These are phyloP conservation scores for Aspergillus pseudonomiae DNA, from an alignment of 2,329 filamentous ascomycete species.

Conservation along the genomic window DNA sequence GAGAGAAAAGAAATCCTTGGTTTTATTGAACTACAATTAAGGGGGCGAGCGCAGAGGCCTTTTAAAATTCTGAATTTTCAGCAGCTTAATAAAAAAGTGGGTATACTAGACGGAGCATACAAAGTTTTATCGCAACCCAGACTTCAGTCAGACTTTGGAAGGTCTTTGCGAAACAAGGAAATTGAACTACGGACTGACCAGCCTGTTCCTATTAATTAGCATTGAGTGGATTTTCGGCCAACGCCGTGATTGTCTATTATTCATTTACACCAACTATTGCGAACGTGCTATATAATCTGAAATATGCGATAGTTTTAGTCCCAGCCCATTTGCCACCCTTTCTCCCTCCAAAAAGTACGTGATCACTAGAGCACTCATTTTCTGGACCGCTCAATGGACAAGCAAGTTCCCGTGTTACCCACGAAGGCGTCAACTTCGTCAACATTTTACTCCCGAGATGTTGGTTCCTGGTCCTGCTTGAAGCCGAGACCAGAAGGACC, in stretches of 20 bases:
- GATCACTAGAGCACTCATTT: neutral
- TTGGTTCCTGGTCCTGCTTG: no score
- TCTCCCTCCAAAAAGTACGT: neutral
- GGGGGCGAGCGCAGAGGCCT: neutral
- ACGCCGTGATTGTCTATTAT: neutral
- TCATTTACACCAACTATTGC: neutral
- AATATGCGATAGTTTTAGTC: neutral
- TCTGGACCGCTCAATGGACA: neutral
- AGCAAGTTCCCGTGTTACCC: neutral
- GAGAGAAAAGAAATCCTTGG: neutral
- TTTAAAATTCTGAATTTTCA: neutral
- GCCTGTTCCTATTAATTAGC: neutral
- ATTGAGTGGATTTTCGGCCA: neutral
- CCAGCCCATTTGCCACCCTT: neutral
- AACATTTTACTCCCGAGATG: neutral
- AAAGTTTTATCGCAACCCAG: slow-evolving; percentile 3
- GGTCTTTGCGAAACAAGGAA: neutral
- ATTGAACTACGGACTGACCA: no score
- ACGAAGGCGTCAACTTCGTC: neutral
- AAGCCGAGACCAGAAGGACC: neutral
- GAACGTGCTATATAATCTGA: neutral
- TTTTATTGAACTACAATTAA: neutral
- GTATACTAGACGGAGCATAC: slow-evolving; percentile 1
- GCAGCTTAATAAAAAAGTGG: slow-evolving; percentile 7
- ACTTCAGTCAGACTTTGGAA: neutral